A percentile compares a stretch with the other conserved stretches of the same genome.
These are phyloP conservation scores for Citrus trifoliata DNA, from an alignment of 345 rosid species.

Conservation along the genomic window DNA sequence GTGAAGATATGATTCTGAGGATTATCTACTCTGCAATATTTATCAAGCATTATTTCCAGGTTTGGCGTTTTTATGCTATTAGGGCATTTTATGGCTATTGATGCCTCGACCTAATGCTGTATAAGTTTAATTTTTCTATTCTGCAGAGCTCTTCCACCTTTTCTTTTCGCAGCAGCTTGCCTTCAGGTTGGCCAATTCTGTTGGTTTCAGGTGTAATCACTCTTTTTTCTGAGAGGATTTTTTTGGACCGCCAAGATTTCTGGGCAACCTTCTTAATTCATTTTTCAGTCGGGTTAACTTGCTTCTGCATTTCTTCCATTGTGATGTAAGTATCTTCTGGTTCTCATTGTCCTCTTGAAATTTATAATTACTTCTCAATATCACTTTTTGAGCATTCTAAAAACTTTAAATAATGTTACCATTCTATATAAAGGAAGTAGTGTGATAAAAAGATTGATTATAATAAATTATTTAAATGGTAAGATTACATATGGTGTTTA, in stretches of 20 bases:
- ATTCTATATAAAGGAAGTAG: neutral
- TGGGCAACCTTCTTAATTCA: conserved; percentile 50
- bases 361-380: neutral
- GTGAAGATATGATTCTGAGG: conserved; percentile 75
- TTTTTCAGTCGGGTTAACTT: conserved; percentile 46
- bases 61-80: conserved; percentile 21
- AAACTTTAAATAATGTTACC: neutral
- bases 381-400: neutral
- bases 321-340: conserved; percentile 52
- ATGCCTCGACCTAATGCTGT: conserved; percentile 4
- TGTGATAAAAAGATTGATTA: neutral
- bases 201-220: conserved; percentile 55
- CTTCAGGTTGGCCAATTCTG: conserved; percentile 68
- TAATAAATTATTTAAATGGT: neutral
- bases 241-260: conserved; percentile 53
- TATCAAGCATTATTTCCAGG: conserved; percentile 79
- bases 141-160: conserved; percentile 58
- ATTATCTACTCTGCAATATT: conserved; percentile 65
- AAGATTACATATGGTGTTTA: neutral
- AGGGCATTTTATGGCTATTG: neutral
- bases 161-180: conserved; percentile 61
- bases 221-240: conserved; percentile 47
- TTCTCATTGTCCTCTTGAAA: neutral
- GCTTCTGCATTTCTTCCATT: conserved; percentile 46
- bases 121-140: neutral